Base-by-base conservation (phyloP, 106 monocot species). In the Triglochin maritima region DNA sequence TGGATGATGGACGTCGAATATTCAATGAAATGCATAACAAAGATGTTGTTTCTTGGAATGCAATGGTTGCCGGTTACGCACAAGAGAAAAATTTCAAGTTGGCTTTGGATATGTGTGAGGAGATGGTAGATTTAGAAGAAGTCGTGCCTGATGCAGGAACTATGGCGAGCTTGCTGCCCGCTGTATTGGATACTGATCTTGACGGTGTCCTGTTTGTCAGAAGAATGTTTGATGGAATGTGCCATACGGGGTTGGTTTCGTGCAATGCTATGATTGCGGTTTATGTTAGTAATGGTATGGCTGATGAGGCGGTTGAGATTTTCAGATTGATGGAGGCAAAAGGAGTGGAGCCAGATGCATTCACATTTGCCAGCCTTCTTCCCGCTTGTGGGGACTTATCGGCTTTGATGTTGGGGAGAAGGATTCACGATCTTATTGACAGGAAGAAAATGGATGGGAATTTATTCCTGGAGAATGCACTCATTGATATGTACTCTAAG, bases 221-320 rank as follows among this genome's bases (percentile, higher is more conserved):
- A 68, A 65, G 59, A 46, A 59, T 90, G 70, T 90, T 96, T 47
- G 83, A 96, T 71, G 78, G 76, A 55, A 85, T 90, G 78, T 61
- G 46, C 44, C 52, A 41, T 3, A 83, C 72, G 60, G 78, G 63
- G 17, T 68, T 85, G 65, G 79, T 96, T 56, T 81, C 85, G 16
- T 90, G 90, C 85, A 96, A 96, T 72, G 90, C 85, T 4, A 96
- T 96, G 90, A 87, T 96, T 57, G 79, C 90, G 5, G 73, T 80
- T 2, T 94, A 87, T 71, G 77, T 77, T 3, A 79, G 79, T 45
- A 87, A 88, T 66, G 77, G 68, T 0, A 79, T 85, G 85, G 68
- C 81, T 3, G 67, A 57, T 4, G 78, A 87, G 56, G 90, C 87
- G 8, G 67, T 88, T 44, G 74, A 82, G 29, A 60, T 90, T 45